phyloP scores from a whole-genome alignment of 2,329 filamentous ascomycete species.

The Tolypocladium ovalisporum region DNA sequence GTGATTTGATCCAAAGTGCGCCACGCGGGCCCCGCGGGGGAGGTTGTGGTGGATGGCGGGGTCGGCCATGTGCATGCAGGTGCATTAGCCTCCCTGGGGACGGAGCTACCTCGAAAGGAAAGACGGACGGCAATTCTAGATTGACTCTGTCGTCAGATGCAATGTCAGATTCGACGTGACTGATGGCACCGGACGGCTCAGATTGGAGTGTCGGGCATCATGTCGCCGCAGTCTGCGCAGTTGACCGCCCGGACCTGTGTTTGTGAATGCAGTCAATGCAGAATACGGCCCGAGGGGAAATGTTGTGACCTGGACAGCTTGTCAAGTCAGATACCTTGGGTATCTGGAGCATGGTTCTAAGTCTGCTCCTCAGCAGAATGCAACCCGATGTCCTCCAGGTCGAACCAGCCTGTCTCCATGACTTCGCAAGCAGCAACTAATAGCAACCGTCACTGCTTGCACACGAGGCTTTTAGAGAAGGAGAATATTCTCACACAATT shows the following conservation, averaged over 20 bases:
- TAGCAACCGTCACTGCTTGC: background rate
- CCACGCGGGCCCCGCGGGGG: background rate
- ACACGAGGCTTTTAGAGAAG: background rate
- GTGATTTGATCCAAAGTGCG: background rate
- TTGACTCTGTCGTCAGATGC: background rate
- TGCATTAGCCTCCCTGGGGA: background rate
- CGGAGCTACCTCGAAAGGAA: background rate
- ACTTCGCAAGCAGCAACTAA: too few relatives aligned
- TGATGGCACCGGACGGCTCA: background rate
- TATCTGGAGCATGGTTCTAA: too few relatives aligned
- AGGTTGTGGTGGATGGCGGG: background rate
- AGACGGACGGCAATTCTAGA: background rate
- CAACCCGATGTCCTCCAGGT: background rate
- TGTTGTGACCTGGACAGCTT: too few relatives aligned
- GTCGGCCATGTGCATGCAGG: background rate
- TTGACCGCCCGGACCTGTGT: background rate
- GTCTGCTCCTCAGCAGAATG: background rate
- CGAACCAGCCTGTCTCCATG: background rate
- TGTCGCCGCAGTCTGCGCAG: background rate
- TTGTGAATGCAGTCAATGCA: background rate
- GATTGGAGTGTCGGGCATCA: background rate
- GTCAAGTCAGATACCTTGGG: too few relatives aligned
- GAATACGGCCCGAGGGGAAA: too few relatives aligned
- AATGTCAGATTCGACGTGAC: background rate
- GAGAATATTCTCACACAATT: too few relatives aligned